Base-by-base conservation (phyloP, 805 yeast genomes). In the Starmerella khaoyaiensis region DNA sequence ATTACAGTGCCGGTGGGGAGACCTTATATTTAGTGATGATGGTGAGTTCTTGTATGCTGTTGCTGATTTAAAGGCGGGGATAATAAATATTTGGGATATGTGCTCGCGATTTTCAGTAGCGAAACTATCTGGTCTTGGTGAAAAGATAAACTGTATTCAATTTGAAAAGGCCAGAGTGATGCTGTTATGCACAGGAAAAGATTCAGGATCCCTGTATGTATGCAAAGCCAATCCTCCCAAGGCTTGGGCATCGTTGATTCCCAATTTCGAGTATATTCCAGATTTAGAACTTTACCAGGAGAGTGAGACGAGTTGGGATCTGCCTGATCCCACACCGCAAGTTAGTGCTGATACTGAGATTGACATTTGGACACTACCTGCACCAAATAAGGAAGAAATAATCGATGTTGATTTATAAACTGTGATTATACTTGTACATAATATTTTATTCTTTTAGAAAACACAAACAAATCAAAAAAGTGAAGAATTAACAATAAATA, bases 21-120 rank as follows among this genome's bases (percentile, higher is more conserved):
- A 40, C 1, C 20, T 44, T 7, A 27, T 35, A 16, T 34, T 42
- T 25, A 45, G 42, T 31, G 26, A 22, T 12, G 39, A 39, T 18
- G 48, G 48, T 31, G 41, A 41, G 33, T 39, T 35, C 23, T 35
- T 45, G 26, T 37, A 33, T 19, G 48, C 46, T 4, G 40, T 40
- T n/a, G 30, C 44, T 6, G 48, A 39, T 26, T 12, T 18, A 14
- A 31, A 29, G 10, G 26, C 28, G 5, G 43, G 46, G 18, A 27
- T 34, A 2, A 37, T 45, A 14, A 33, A 33, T 14, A 33, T 42
- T 11, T 45, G 48, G 48, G 39, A 42, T 27, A 28, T 37, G 15
- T 30, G 21, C 18, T 23, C 37, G 22, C 34, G 34, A 16, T 23
- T 25, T 12, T 26, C 36, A 9, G 40, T 38, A 4, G 26, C 31